Evolutionary conservation across 169 alveolate genomes (phyloP), one percentile per base, ranked within the genome.

Genomic region (Plasmodium yoelii): DNA sequence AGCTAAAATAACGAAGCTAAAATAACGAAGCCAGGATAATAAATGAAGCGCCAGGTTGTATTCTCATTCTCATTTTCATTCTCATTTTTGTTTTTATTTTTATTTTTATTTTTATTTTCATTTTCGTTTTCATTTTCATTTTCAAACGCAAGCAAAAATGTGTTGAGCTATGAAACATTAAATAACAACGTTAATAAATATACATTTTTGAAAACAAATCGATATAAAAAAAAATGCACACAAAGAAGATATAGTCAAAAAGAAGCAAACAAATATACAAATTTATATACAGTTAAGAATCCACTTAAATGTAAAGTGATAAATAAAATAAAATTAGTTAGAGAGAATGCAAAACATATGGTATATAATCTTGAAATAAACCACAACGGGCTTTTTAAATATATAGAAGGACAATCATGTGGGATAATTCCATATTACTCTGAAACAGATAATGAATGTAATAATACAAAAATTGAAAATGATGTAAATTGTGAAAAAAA

Each of bases 341-440:
- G 94, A 15, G 59, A 88, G 59, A 72, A 82, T 13, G n/a, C 87
- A 4, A 82, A 57, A 51, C 77, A 93, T 61, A 88, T 84, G 9
- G 93, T 93, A 49, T 92, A 88, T 51, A 92, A 93, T 70, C 10
- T 93, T 6, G 95, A 86, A 42, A 87, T 93, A 55, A 65, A 88
- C 13, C 94, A 90, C 71, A 10, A 67, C 12, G 94, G 93, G 12
- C 42, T 46, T 26, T 93, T 90, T 42, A 47, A 49, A 13, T 93
- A 74, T 82, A 18, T 63, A 42, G 92, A 88, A 15, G 96, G 96
- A 1, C 94, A 93, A 28, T 88, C 92, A 28, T 93, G 96, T 39
- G 95, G 95, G 13, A 53, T 93, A 26, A 65, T 93, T 42, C 96
- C 96, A 5, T 93, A 94, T 12, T 94, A 90, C 74, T 60, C 5